Base-by-base conservation (phyloP, 768 basidiomycete species). In the Kwoniella sp. region DNA sequence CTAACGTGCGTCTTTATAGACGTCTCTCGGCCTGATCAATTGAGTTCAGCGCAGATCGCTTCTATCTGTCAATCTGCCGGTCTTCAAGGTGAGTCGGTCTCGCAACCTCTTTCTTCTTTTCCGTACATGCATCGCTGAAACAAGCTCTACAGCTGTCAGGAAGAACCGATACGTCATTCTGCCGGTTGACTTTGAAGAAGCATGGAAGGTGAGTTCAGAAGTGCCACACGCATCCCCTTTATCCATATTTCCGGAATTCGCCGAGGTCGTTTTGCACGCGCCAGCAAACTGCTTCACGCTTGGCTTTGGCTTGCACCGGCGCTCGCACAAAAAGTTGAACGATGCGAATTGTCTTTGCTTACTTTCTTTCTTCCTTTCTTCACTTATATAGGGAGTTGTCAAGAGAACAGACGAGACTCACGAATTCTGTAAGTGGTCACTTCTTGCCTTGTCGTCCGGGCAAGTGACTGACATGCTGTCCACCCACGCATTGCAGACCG, bases 151-250 rank as follows among this genome's bases (percentile, higher is more conserved):
- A 93, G 94, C 94, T 71, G 95, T 98, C 17, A 89, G 95, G 64
- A 97, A 97, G 84, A 97, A 98, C 82, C 90, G 95, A 76, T 99
- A 99, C 83, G 87, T 99, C 52, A 94, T 99, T 77, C 84, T 98
- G 23, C 95, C 96, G 0, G 87, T 90, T 15, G 96, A 99, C 85
- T 98, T 99, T 75, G 96, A 99, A 80, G 95, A 98, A 82, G 93
- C 93, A 78, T 99, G 94, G 94, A 98, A 97, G 86, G 93, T 95
- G 71, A 76, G 91, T 86, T 7, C 17, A 17, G 34, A 31, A 89
- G 88, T 84, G 53, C 54, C 70, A 71, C 70, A 68, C 70, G 25
- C 59, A 52, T 9, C 8, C 23, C 1, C 5, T 17, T 20, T 28
- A 8, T 51, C 9, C 2, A 51, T 23, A 23, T 55, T 41, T 26